Evolutionary conservation across 208 protist species (phyloP), one percentile per base, ranked within the genome.

Genomic region (Leptomonas seymouri): DNA sequence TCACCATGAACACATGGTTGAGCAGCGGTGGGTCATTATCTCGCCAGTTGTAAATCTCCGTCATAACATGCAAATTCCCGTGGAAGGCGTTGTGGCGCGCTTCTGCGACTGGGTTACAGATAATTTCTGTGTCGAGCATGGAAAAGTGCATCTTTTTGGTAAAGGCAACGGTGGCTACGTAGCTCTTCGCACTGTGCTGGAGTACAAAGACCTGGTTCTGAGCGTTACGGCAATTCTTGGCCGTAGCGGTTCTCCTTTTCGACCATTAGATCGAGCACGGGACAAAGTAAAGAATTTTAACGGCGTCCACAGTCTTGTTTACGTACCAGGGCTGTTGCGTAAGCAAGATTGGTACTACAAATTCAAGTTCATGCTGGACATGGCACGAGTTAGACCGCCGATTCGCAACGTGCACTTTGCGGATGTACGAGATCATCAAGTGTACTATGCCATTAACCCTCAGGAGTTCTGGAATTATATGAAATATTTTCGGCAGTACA

Each of bases 391-490:
- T 27, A 74, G 86, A 44, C 90, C 90, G 25, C 71, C 90, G 4
- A 41, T 93, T 9, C 73, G 90, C 34, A 93, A 93, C 74, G 71
- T 95, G 28, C 90, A 95, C 55, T 95, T 93, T 84, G 90, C 90
- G 20, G 90, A 95, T 71, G 90, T 95, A 3, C 63, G 83, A 25
- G 90, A 95, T 60, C 90, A 95, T 62, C 90, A 95, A 56, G 76
- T 95, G 20, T 95, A 95, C 70, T 95, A 95, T 61, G 90, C 87
- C 9, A 92, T 95, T 39, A 95, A 95, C 70, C 90, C 90, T 1
- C 87, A 91, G 30, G 90, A 95, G 62, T 93, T 95, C 64, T 95
- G 87, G 88, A 95, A 95, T 67, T 84, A 95, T 58, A 93, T 95
- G 88, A 76, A 66, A 20, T 95, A 89, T 69, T 95, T 95, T 63